Percentiles rank a stretch among this genome's conserved stretches.
phyloP scores from a whole-genome alignment of 2,329 filamentous ascomycete species.

The Pezicula radicicola region DNA sequence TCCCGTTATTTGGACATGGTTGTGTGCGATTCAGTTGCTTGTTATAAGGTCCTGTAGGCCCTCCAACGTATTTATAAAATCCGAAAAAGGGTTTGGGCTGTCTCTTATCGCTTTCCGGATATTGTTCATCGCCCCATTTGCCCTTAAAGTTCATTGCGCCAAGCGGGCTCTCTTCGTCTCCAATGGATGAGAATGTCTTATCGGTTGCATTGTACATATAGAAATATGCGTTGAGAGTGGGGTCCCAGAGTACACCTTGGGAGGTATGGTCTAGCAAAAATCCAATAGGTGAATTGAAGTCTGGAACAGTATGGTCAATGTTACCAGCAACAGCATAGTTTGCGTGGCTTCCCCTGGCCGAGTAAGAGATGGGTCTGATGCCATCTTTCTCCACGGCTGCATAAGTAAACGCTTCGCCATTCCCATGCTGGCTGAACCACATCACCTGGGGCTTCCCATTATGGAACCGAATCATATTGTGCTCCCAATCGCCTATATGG shows the following conservation, averaged over 20 bases:
- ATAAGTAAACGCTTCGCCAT: conserved; percentile 62
- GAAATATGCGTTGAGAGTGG: conserved; percentile 49
- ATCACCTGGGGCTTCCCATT: conserved; percentile 51
- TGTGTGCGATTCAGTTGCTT: conserved; percentile 54
- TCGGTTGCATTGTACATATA: conserved; percentile 47
- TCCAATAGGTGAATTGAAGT: conserved; percentile 51
- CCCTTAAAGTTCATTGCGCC: conserved; percentile 55
- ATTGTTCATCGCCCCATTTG: conserved; percentile 60
- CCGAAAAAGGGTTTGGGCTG: conserved; percentile 37
- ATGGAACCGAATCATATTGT: conserved; percentile 64
- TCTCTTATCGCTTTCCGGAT: conserved; percentile 43
- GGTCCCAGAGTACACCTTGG: conserved; percentile 57
- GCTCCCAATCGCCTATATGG: conserved; percentile 67
- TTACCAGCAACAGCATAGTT: conserved; percentile 57
- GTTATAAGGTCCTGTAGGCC: conserved; percentile 59
- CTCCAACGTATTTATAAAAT: conserved; percentile 48
- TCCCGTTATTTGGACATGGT: conserved; percentile 49
- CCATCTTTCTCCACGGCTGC: conserved; percentile 49
- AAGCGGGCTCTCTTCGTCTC: conserved; percentile 36
- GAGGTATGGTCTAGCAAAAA: conserved; percentile 54
- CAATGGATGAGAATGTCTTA: conserved; percentile 15
- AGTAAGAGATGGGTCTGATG: conserved; percentile 53
- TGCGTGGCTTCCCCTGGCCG: conserved; percentile 60
- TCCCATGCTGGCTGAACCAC: conserved; percentile 62
- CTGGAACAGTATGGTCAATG: conserved; percentile 62